phyloP scores from a whole-genome alignment of 352 stramenopile species.

The Pythium brachiatum region DNA sequence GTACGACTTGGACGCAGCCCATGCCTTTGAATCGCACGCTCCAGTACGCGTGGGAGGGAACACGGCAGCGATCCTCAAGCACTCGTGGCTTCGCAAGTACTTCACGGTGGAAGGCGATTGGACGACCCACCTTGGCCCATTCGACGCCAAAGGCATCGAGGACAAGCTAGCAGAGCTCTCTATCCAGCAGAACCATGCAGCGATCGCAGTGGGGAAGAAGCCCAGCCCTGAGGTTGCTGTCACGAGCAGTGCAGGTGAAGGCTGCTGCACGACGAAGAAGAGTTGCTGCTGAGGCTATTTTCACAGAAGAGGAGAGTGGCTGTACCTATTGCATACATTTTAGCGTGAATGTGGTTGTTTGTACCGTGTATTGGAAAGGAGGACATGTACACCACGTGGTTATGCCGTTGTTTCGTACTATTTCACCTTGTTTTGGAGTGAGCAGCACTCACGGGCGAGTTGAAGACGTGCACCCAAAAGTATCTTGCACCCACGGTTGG shows the following conservation, averaged over 20 bases:
- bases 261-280: background rate
- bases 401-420: background rate
- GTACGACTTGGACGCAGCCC: conserved; percentile 70
- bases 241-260: background rate
- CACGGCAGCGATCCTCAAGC: conserved; percentile 68
- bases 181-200: background rate
- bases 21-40: conserved; percentile 73
- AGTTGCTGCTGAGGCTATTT: background rate
- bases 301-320: too few species aligned
- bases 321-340: too few species aligned
- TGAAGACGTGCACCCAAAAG: too few species aligned
- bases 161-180: background rate
- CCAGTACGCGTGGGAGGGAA: conserved; percentile 82
- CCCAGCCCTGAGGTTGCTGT: background rate
- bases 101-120: conserved; percentile 84
- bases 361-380: too few species aligned
- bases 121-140: conserved; percentile 65
- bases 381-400: too few species aligned
- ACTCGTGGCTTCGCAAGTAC: conserved; percentile 72
- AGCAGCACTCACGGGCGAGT: background rate
- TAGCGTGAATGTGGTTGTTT: too few species aligned
- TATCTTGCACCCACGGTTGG: too few species aligned
- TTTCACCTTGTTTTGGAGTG: background rate
- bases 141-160: background rate
- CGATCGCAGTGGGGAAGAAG: background rate